These are phyloP conservation scores for Calonectria naviculata DNA, from an alignment of 2,329 filamentous ascomycete genomes.

Conservation along the genomic window DNA sequence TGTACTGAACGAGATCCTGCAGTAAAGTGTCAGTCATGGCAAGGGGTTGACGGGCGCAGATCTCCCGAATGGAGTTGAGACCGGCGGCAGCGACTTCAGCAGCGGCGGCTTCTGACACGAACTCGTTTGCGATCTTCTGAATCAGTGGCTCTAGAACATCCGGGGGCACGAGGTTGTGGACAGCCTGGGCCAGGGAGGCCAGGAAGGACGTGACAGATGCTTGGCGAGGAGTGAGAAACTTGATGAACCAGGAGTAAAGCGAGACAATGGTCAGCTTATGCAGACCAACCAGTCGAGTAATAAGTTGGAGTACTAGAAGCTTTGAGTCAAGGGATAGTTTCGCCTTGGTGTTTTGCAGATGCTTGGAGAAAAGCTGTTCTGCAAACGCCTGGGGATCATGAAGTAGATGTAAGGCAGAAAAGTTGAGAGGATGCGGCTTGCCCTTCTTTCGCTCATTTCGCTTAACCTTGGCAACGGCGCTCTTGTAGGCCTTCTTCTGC, in stretches of 20 bases:
- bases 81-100: conserved; percentile 92
- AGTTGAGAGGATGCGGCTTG: conserved; percentile 89
- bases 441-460: conserved; percentile 88
- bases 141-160: conserved; percentile 92
- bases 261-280: conserved; percentile 92
- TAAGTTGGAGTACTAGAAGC: conserved; percentile 88
- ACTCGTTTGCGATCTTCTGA: conserved; percentile 97
- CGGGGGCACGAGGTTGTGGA: conserved; percentile 90
- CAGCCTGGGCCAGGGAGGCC: conserved; percentile 90
- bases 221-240: conserved; percentile 89
- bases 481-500: conserved; percentile 80
- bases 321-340: conserved; percentile 91
- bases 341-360: conserved; percentile 87
- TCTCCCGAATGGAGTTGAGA: conserved; percentile 93
- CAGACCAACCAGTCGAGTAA: conserved; percentile 89
- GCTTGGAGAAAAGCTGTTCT: conserved; percentile 89
- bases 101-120: conserved; percentile 93
- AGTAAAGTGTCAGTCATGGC: conserved; percentile 96
- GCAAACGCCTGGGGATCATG: conserved; percentile 96
- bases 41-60: conserved; percentile 92
- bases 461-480: conserved; percentile 85
- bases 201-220: conserved; percentile 93
- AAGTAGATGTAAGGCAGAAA: conserved; percentile 92
- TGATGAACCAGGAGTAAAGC: conserved; percentile 97
- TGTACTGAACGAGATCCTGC: conserved; percentile 95